Evolutionary conservation across 2,329 filamentous ascomycete species (phyloP).

Genomic region (Cytospora schulzeri): DNA sequence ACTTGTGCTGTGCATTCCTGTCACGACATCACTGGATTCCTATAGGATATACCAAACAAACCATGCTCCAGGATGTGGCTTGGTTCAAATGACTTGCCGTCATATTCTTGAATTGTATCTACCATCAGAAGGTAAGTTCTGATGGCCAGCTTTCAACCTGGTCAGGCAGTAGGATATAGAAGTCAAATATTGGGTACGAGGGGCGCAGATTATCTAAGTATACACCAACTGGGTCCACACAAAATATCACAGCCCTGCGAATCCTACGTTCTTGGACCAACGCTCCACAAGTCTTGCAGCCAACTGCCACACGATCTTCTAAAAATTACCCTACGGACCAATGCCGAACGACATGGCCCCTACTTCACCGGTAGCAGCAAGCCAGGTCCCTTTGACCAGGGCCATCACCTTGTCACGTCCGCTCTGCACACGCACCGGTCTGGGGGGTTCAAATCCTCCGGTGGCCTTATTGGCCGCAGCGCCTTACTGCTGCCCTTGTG

Average conservation of each 20-base stretch:
- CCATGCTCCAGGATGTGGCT: conserved; percentile 11
- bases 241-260: conserved; percentile 13
- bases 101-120: neutral
- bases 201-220: neutral
- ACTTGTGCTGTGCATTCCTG: conserved; percentile 19
- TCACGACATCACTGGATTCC: conserved; percentile 19
- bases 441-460: neutral
- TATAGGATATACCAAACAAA: neutral
- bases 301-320: conserved; percentile 11
- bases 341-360: conserved; percentile 11
- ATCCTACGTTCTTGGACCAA: conserved; percentile 8
- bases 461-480: conserved; percentile 10
- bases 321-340: conserved; percentile 2
- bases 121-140: neutral
- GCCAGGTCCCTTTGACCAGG: conserved; percentile 8
- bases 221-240: conserved; percentile 6
- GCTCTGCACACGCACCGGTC: conserved; percentile 5
- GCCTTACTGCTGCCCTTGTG: neutral
- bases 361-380: conserved; percentile 4
- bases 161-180: neutral
- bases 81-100: neutral
- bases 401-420: conserved; percentile 9
- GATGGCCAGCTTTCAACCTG: neutral
- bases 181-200: neutral
- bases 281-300: conserved; percentile 14